Base-by-base conservation (phyloP, 192 early-diverging fungal genomes). In the Mortierella hygrophila region DNA sequence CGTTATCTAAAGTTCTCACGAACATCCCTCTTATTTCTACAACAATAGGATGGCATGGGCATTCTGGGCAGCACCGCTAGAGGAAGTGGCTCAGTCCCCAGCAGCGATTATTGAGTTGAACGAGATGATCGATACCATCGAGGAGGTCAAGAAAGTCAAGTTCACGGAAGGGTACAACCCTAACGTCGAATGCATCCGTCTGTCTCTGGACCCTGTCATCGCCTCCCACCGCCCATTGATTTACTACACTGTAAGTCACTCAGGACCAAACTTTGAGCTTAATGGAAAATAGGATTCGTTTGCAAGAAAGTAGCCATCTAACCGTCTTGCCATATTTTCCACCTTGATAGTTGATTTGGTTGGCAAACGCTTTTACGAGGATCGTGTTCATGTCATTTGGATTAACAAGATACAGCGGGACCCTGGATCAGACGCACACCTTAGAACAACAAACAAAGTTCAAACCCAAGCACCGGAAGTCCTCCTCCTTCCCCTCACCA, bases 191-290 rank as follows among this genome's bases (percentile, higher is more conserved):
- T 93, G 93, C 79, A 90, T 94, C 55, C 89, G 91, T 3, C 75
- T 94, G n/a, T 89, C 68, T 32, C 63, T 94, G 6, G 93, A 94
- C 63, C 84, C 89, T 10, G 87, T 94, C 70, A 79, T 90, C 40
- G 90, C 90, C 3, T 63, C 85, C 18, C 93, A 93, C 49, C 88
- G 93, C 23, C 93, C 93, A 7, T 77, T 92, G 29, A 52, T 91
- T 23, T 89, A 92, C 42, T 94, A 94, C 72, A 63, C 75, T 26
- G 79, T 80, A 82, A 76, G 79, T 74, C 54, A 74, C 68, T 18
- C 38, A 60, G 15, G 70, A 10, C 68, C 37, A 70, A 1, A 32
- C 38, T 3, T 40, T 5, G 6, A 5, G 46, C 68, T 42, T 32
- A 75, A 47, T 71, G 71, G 57, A 11, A 70, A 68, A 37, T 41